These are phyloP conservation scores for Trametes cinnabarina DNA, from an alignment of 768 basidiomycete genomes.

Conservation along the genomic window DNA sequence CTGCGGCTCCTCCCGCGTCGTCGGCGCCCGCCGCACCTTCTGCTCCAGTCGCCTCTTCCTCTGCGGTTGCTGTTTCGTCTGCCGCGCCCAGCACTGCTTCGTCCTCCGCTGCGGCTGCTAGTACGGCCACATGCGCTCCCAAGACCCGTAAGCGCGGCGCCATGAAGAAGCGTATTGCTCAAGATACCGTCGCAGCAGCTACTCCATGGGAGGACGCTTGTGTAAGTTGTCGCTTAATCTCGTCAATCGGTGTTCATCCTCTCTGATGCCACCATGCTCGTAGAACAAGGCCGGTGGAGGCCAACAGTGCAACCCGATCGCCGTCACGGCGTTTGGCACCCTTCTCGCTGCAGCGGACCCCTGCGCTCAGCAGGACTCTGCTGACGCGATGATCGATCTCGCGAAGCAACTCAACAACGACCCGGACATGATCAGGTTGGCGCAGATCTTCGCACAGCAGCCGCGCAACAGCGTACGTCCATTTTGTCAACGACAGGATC, in stretches of 20 bases:
- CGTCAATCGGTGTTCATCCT: no score
- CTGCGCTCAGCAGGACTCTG: constrained; percentile 47
- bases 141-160: neutral
- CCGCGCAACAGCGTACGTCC: constrained; percentile 49
- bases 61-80: neutral
- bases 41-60: neutral
- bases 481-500: neutral
- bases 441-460: constrained; percentile 57
- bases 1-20: neutral
- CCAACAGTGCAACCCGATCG: constrained; percentile 51
- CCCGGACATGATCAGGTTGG: constrained; percentile 45
- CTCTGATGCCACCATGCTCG: neutral
- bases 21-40: neutral
- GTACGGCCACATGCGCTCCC: neutral
- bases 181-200: constrained; percentile 1
- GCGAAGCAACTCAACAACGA: constrained; percentile 45
- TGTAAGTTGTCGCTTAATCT: neutral
- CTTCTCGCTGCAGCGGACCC: constrained; percentile 48
- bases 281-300: constrained; percentile 44
- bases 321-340: constrained; percentile 52
- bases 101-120: neutral
- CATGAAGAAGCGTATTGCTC: constrained; percentile 9
- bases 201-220: constrained; percentile 9
- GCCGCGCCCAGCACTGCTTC: neutral
- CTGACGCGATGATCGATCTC: constrained; percentile 50